Conservation (phyloP, 2,329 filamentous ascomycete species). For the Ophiostoma pallidulum region DNA sequence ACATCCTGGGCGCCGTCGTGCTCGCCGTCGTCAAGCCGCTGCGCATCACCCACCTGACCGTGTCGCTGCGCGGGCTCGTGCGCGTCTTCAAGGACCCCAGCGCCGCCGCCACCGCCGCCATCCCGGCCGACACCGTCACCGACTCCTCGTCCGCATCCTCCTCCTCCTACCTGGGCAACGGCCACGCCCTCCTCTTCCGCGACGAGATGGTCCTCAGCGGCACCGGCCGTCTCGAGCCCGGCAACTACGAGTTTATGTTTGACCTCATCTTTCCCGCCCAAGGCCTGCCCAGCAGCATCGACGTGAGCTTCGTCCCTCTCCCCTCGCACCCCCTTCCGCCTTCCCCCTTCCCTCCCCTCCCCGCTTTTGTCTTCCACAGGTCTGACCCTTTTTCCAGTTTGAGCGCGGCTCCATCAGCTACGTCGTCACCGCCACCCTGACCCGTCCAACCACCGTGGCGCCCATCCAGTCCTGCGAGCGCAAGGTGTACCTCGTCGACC, state of each 20-base stretch:
- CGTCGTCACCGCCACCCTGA: conserved; percentile 80
- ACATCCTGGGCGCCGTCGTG: conserved; percentile 63
- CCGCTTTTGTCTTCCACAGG: conserved; percentile 18
- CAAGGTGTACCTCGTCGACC: conserved; percentile 70
- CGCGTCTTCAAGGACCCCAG: conserved; percentile 66
- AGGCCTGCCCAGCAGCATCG: conserved; percentile 77
- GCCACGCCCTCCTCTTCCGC: conserved; percentile 71
- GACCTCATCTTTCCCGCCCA: conserved; percentile 27
- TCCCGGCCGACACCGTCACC: conserved; percentile 5
- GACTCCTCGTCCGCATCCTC: conserved; percentile 7
- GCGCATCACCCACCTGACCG: conserved; percentile 69
- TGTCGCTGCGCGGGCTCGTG: conserved; percentile 68
- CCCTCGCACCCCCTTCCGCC: background rate
- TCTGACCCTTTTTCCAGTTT: conserved; percentile 50
- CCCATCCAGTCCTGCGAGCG: conserved; percentile 72
- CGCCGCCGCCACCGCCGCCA: conserved; percentile 30
- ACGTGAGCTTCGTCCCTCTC: conserved; percentile 50
- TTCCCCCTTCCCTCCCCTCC: conserved; percentile 17
- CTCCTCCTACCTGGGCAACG: conserved; percentile 56
- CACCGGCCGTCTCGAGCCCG: conserved; percentile 63
- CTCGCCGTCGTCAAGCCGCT: conserved; percentile 65
- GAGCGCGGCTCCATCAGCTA: conserved; percentile 91
- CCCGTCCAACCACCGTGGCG: conserved; percentile 75
- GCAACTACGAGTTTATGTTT: conserved; percentile 65
- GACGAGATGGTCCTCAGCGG: conserved; percentile 74